Evolutionary conservation across 805 yeast genomes (phyloP), one percentile per base, ranked within the genome.

Genomic region (Gaillardinia entomophila): DNA sequence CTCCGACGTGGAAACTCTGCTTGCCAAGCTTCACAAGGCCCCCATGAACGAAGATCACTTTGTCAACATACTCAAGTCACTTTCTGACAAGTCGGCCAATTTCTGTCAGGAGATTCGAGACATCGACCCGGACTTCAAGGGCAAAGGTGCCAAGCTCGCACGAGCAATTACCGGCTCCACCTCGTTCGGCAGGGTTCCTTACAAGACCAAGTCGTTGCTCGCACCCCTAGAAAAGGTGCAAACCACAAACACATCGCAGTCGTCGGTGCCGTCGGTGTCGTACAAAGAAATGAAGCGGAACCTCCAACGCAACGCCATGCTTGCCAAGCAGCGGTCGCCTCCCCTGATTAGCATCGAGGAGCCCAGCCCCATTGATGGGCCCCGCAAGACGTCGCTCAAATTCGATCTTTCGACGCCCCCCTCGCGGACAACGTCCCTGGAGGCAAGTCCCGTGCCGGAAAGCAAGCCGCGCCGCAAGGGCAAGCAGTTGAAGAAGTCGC

Each of bases 61-160:
- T 29, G 43, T 56, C 22, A 54, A 55, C 26, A 37, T 53, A 24
- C 35, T 54, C 16, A 48, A 38, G 22, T 24, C 46, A 6, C 53
- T 66, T 12, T 57, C 68, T 3, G 70, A 65, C 37, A 48, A 43
- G 29, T 61, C 68, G 10, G 40, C 48, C 4, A 41, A 33, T 19
- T 55, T 66, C 22, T 66, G 71, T 40, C 47, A 48, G 19, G 66
- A 65, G 12, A 38, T 66, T 10, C 45, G 57, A 11, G 49, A 42
- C 5, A 52, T 66, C 4, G 55, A 60, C 38, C 71, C 72, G 2
- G 64, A 58, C 38, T 60, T 59, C 40, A 45, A 46, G 18, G 68
- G 71, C 3, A 46, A 56, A 30, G 71, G 71, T 4, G 66, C 72
- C 12, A 55, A 57, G 37, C 48, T 66, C 35, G 71, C 71, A 0